Evolutionary conservation across 176 grass and related monocot genomes (phyloP), one percentile per base, ranked within the genome.

Genomic region (Rhynchospora tenuis): DNA sequence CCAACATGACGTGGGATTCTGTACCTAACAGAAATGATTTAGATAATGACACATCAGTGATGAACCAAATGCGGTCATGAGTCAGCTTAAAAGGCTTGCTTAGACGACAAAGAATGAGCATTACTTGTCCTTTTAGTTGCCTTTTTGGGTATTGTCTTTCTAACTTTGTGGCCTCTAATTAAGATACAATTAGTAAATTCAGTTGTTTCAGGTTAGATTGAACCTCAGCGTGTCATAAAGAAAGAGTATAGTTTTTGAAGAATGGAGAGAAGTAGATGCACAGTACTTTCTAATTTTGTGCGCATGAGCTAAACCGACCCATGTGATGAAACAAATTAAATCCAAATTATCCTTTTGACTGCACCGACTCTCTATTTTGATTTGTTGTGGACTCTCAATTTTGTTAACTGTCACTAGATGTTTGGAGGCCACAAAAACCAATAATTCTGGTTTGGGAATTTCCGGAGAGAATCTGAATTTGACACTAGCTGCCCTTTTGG

Each of bases 21-120:
- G 44, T 73, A 73, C 69, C 43, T 48, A 73, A 73, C 68, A 73
- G 9, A 48, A 73, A 73, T 73, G 4, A 73, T 22, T 73, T 73
- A 19, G 69, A 47, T 47, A 73, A 73, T 23, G 69, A 73, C 69
- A 17, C 24, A 42, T n/a, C 43, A 73, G 23, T 46, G 19, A 48
- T 9, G 43, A 69, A 43, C 65, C 65, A 43, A 69, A 43, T 69
- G 65, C 31, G 31, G 65, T 43, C 65, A 69, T 69, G 65, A 69
- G 6, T 69, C 65, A 69, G 65, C 65, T 69, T 69, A n/a, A 69
- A 69, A 19, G 17, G 42, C 13, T 16, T 17, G 1, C 27, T 67
- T 68, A 67, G 4, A 67, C 28, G 13, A 38, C 64, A 31, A 67
- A 42, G 3, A 68, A 43, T 42, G 33, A 38, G 31, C 31, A 68